Conservation (phyloP, 257 asterid genomes). For the Voacanga thouarsii region DNA sequence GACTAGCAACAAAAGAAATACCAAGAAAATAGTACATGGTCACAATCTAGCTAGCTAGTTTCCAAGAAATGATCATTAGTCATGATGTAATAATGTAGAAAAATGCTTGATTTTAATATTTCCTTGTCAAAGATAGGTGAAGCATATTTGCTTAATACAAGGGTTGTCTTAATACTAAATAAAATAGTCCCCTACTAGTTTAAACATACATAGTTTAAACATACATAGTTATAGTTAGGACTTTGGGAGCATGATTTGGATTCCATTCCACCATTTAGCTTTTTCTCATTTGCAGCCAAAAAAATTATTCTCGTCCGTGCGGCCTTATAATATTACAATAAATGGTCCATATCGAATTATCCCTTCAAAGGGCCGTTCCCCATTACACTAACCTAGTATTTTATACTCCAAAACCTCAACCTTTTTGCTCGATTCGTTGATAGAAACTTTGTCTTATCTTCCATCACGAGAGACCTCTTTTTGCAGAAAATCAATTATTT, state of each 20-base stretch:
- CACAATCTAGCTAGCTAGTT: too few relatives aligned
- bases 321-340: constrained; percentile 21
- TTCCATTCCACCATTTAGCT: constrained; percentile 29
- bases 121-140: constrained; percentile 41
- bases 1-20: background rate
- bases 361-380: constrained; percentile 19
- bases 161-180: constrained; percentile 18
- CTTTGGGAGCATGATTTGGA: constrained; percentile 42
- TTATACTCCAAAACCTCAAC: too few relatives aligned
- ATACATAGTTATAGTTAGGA: background rate
- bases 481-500: too few relatives aligned
- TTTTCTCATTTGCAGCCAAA: constrained; percentile 17
- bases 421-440: background rate
- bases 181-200: background rate
- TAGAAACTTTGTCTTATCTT: too few relatives aligned
- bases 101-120: constrained; percentile 1
- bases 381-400: background rate
- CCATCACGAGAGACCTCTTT: background rate
- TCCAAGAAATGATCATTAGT: background rate
- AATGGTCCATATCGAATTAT: constrained; percentile 26
- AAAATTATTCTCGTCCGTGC: constrained; percentile 54
- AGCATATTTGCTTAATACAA: constrained; percentile 42
- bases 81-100: background rate
- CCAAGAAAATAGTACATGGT: background rate
- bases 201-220: background rate